These are phyloP conservation scores for Closterium sp. DNA, from an alignment of 139 green algal genomes.

Conservation along the genomic window DNA sequence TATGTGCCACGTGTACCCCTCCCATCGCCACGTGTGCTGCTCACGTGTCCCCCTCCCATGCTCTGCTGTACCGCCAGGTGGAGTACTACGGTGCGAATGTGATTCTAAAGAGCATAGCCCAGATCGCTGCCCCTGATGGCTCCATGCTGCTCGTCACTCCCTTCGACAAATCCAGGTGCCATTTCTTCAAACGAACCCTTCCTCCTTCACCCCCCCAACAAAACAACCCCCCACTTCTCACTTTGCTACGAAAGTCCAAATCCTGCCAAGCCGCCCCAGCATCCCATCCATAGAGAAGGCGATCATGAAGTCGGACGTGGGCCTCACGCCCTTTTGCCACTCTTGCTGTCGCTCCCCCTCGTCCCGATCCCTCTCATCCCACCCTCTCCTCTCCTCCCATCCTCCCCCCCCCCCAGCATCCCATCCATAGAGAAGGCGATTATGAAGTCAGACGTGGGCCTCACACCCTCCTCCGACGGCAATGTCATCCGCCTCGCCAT, in stretches of 20 bases:
- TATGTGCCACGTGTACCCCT: not conserved
- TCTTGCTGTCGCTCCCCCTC: not conserved
- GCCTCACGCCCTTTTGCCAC: constrained; percentile 81
- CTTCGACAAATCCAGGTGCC: constrained; percentile 76
- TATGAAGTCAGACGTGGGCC: constrained; percentile 78
- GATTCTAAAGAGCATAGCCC: constrained; percentile 82
- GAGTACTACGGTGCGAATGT: constrained; percentile 86
- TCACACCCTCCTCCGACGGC: constrained; percentile 95
- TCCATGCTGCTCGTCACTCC: constrained; percentile 81
- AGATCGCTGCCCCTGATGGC: constrained; percentile 80
- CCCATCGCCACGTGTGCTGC: not conserved
- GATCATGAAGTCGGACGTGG: constrained; percentile 77
- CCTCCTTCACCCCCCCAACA: not conserved
- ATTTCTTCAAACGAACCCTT: not conserved
- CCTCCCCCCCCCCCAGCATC: not conserved
- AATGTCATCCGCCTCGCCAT: constrained; percentile 87
- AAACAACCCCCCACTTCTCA: not conserved
- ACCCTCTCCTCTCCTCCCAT: no score
- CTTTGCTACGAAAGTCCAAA: not conserved
- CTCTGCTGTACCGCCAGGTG: constrained; percentile 49
- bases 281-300: constrained; percentile 51
- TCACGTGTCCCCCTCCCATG: not conserved
- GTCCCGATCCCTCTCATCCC: not conserved
- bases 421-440: constrained; percentile 61
- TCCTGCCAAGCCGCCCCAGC: no score